Base-by-base conservation (phyloP, 2,329 filamentous ascomycete species). In the Paecilomyces niveus region DNA sequence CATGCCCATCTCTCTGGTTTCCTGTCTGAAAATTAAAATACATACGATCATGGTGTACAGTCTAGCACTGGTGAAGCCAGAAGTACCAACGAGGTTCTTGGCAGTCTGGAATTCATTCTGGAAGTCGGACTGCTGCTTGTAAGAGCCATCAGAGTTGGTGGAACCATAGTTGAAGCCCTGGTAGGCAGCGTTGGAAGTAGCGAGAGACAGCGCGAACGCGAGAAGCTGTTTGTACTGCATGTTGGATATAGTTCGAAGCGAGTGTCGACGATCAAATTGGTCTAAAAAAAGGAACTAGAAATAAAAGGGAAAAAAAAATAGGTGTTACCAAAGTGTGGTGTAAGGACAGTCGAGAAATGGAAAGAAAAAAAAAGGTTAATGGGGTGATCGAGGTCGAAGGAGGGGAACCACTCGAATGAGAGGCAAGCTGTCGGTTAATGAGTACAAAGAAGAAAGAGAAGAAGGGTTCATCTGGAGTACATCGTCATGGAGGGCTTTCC, bases 31-130 rank as follows among this genome's bases (percentile, higher is more conserved):
- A 49, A 50, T 22, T 22, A 7, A 2, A 7, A 10, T 18, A 63
- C 66, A 33, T 58, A 68, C 80, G 70, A 87, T 84, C 78, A 84
- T 86, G 70, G 87, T 89, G 80, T 89, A 81, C 29, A 81, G 70
- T 58, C 79, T 76, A 55, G 77, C 79, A 58, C 77, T 78, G 54
- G 74, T 76, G 70, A 80, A 81, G 53, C 65, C 71, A 21, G 65
- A 64, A 57, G 73, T 70, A 31, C 74, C 73, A 1, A 72, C 68
- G 1, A 80, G 70, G 56, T 69, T 71, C 66, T 76, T 76, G 35
- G 78, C 79, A 39, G 75, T 74, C 56, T 73, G 69, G 71, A 81
- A 81, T 57, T 80, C 71, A 33, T 64, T 64, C 63, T 74, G 67
- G 65, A 76, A 81, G 62, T 79, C 76, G 22, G 72, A 57, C 64